Conservation (phyloP, 2,329 filamentous ascomycete species). For the Stachybotrys chlorohalonatus region DNA sequence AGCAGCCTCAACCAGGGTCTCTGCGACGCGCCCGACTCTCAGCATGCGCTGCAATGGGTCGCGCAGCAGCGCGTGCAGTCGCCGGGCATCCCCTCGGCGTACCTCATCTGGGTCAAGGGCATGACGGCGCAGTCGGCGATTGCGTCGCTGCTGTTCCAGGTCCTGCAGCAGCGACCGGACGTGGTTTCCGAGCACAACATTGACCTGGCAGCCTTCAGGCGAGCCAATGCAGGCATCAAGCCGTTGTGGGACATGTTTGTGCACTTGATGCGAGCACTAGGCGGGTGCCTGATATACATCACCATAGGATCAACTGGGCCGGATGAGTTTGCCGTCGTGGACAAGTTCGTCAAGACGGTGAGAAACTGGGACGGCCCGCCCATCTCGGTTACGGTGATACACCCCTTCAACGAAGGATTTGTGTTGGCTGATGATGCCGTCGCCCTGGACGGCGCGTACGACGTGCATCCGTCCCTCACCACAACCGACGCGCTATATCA, state of each 20-base stretch:
- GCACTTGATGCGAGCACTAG: not conserved
- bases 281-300: not conserved
- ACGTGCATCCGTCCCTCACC: not conserved
- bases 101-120: conserved; percentile 1
- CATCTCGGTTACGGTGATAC: not conserved
- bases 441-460: not conserved
- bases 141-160: not conserved
- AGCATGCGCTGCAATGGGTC: not conserved
- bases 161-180: not conserved
- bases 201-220: not conserved
- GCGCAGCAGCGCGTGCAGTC: not conserved
- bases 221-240: not conserved
- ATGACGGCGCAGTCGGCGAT: not conserved
- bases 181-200: not conserved
- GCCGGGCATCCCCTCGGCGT: not conserved
- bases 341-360: not conserved
- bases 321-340: not conserved
- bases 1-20: not conserved
- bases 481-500: not conserved
- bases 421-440: not conserved
- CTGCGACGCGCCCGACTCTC: not conserved
- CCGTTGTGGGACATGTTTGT: conserved; percentile 1
- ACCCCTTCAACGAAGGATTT: not conserved
- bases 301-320: not conserved
- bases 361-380: not conserved